These are phyloP conservation scores for Cutaneotrichosporon sp. DNA, from an alignment of 1,284 basidiomycete species.

Conservation along the genomic window DNA sequence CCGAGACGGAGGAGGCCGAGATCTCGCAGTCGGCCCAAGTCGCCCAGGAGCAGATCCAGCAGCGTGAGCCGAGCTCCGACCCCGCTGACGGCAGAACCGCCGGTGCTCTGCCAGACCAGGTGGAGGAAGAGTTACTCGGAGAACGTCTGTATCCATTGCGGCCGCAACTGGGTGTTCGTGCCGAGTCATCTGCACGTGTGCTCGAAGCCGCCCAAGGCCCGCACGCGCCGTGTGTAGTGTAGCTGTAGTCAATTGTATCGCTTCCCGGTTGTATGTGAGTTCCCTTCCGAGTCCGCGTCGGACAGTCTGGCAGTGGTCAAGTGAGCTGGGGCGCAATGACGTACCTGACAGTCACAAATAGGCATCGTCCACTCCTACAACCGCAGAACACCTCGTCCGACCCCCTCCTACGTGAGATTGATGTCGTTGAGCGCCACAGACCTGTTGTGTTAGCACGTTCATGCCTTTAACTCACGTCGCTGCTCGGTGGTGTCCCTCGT, in stretches of 20 bases:
- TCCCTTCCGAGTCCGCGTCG: too few species aligned
- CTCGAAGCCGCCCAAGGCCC: not conserved
- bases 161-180: not conserved
- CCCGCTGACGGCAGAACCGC: not conserved
- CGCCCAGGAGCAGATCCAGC: not conserved
- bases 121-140: not conserved
- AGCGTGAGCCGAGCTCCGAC: not conserved
- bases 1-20: not conserved
- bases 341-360: not conserved
- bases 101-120: not conserved
- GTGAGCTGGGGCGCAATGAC: too few species aligned
- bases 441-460: too few species aligned
- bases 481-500: slow-evolving; percentile 84
- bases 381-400: slow-evolving; percentile 3
- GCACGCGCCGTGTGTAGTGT: not conserved
- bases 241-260: not conserved
- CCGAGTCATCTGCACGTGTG: not conserved
- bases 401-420: slow-evolving; percentile 46
- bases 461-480: too few species aligned
- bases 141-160: not conserved
- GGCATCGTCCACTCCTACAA: not conserved
- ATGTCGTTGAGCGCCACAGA: slow-evolving; percentile 55
- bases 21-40: too few species aligned
- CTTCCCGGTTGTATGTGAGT: not conserved
- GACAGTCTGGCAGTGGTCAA: too few species aligned